A percentile compares a stretch with the other conserved stretches of the same genome.
Conservation (phyloP, 768 basidiomycete genomes). For the Termitomyces sp. region DNA sequence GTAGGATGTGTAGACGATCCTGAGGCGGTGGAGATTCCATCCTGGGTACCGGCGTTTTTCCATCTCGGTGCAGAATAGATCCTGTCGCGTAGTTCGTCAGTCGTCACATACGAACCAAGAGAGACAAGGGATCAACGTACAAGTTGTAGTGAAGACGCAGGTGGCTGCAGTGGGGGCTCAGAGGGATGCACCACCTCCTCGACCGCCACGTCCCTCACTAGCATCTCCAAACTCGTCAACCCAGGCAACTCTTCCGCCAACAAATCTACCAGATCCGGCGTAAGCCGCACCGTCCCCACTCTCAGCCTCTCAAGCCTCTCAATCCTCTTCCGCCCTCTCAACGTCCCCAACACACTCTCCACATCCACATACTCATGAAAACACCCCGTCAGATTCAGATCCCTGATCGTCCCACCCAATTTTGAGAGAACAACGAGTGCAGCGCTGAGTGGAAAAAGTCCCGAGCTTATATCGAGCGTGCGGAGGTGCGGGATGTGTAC, state of each 20-base stretch:
- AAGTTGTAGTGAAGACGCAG: conserved; percentile 20
- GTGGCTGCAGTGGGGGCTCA: background rate
- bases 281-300: conserved; percentile 39
- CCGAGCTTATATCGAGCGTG: conserved; percentile 22
- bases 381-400: conserved; percentile 39
- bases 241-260: conserved; percentile 35
- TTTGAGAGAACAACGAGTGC: conserved; percentile 44
- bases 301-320: conserved; percentile 32
- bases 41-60: conserved; percentile 27
- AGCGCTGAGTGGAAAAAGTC: conserved; percentile 33
- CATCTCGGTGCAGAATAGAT: conserved; percentile 35
- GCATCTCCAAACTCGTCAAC: conserved; percentile 35
- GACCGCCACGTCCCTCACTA: conserved; percentile 35
- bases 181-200: background rate
- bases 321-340: conserved; percentile 18
- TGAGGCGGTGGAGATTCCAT: conserved; percentile 33
- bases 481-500: conserved; percentile 25
- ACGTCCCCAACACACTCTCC: conserved; percentile 27
- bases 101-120: background rate
- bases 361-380: conserved; percentile 37
- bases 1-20: conserved; percentile 31
- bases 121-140: conserved; percentile 17
- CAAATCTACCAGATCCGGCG: conserved; percentile 41
- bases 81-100: conserved; percentile 22
- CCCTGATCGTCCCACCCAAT: conserved; percentile 33